Evolutionary conservation across 1,284 basidiomycete species (phyloP).

Genomic region (Rhizopogon hawkerae): DNA sequence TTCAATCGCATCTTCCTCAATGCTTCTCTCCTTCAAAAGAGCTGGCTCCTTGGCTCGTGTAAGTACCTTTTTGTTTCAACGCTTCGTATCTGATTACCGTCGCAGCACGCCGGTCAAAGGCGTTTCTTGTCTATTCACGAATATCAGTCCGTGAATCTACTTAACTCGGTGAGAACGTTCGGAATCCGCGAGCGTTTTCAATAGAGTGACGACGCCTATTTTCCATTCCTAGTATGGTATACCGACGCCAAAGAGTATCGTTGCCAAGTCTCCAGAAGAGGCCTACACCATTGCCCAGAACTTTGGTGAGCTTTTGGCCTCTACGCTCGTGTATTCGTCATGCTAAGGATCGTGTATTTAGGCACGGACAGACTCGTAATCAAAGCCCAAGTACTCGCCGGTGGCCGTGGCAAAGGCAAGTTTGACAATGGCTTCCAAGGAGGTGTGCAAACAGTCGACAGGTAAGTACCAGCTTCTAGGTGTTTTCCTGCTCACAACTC

Average conservation of each 20-base stretch:
- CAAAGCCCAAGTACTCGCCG: conserved; percentile 98
- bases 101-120: conserved; percentile 64
- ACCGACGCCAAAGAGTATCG: conserved; percentile 87
- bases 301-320: conserved; percentile 53
- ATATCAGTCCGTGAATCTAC: conserved; percentile 91
- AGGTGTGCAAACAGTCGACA: conserved; percentile 92
- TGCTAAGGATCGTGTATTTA: conserved; percentile 20
- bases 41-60: conserved; percentile 54
- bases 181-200: not conserved
- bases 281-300: conserved; percentile 83
- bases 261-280: conserved; percentile 85
- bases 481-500: not conserved
- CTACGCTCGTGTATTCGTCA: conserved; percentile 10
- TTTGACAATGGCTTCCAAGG: conserved; percentile 97
- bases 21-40: conserved; percentile 59
- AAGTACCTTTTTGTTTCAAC: conserved; percentile 22
- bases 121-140: conserved; percentile 97
- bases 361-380: conserved; percentile 77
- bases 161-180: conserved; percentile 66
- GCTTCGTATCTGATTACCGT: not conserved
- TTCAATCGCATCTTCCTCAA: conserved; percentile 25
- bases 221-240: conserved; percentile 72
- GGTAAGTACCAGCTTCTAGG: conserved; percentile 39
- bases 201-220: not conserved
- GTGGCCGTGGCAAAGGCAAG: conserved; percentile 96